A percentile compares a stretch with the other conserved stretches of the same genome.
Evolutionary conservation across 1,284 basidiomycete species (phyloP).

Genomic region (Earliella scabrosa): DNA sequence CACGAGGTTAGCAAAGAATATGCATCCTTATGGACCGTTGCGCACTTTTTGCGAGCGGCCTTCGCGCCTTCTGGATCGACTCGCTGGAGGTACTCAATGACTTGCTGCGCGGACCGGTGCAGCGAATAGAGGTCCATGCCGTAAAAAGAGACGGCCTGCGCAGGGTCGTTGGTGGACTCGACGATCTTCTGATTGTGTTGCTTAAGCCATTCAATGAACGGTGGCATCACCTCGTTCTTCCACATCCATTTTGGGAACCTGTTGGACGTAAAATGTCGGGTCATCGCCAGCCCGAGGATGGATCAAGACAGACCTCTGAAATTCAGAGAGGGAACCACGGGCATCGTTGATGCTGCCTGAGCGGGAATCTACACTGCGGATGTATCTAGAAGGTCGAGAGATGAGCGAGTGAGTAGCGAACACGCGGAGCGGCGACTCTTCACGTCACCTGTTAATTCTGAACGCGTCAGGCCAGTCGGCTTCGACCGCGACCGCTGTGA

Average conservation of each 20-base stretch:
- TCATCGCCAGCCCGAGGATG: neutral
- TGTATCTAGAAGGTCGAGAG: constrained; percentile 23
- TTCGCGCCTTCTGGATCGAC: constrained; percentile 34
- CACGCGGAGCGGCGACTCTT: neutral
- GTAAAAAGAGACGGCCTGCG: constrained; percentile 30
- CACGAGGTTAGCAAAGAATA: neutral
- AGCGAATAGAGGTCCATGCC: constrained; percentile 37
- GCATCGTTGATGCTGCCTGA: constrained; percentile 22
- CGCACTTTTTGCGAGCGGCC: constrained; percentile 30
- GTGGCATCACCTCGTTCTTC: constrained; percentile 36
- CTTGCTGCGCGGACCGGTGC: constrained; percentile 31
- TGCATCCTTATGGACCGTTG: neutral
- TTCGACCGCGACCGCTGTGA: constrained; percentile 35
- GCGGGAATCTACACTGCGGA: constrained; percentile 25
- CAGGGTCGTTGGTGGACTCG: constrained; percentile 19
- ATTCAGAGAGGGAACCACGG: constrained; percentile 26
- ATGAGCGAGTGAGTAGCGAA: neutral
- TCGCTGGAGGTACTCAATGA: constrained; percentile 30
- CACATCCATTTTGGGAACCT: constrained; percentile 39
- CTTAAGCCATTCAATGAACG: constrained; percentile 30
- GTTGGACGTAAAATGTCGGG: neutral
- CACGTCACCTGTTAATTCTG: constrained; percentile 31
- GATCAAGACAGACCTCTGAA: constrained; percentile 25
- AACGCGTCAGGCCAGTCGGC: constrained; percentile 38
- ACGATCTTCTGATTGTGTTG: constrained; percentile 27